Evolutionary conservation across 2,329 filamentous ascomycete species (phyloP), one percentile per base, ranked within the genome.

Genomic region (Cercospora sojina): DNA sequence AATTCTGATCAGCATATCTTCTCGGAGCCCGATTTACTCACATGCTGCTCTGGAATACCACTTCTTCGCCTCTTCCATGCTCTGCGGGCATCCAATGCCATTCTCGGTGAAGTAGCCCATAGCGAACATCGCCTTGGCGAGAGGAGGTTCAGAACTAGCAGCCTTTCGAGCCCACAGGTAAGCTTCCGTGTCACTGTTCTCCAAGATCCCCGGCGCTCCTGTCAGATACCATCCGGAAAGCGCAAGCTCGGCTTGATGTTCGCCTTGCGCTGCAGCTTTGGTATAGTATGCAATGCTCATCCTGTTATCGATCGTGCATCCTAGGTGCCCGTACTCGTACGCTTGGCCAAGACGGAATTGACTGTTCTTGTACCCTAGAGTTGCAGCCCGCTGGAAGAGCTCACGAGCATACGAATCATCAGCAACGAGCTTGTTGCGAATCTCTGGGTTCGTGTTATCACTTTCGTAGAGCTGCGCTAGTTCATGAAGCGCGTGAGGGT

Each of bases 101-200:
- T 95, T 90, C 79, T 99, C 95, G 0, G 92, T 96, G 76, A 96
- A 97, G 80, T 98, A 97, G 0, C 95, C 95, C 91, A 99, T 97
- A 0, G 94, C 95, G 80, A 97, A 98, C 81, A 98, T 91, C 0
- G 95, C 95, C 83, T 98, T 99, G 7, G 92, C 89, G 41, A 97
- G 80, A 2, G 82, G 82, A 12, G 81, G 81, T 63, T 69, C 69
- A 16, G 92, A 91, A 70, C 89, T 87, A 0, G 95, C 95, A 1
- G 95, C 94, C 80, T 97, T 98, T 23, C 94, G 85, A 10, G 95
- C 94, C 95, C 95, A 99, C 2, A 99, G 86, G 77, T 97, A 99
- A 0, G 95, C 95, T 78, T 99, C 95, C 0, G 92, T 96, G 74
- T 99, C 95, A 76, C 90, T 96, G 78, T 97, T 94, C 74, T 91